Evolutionary conservation across 2,329 filamentous ascomycete species (phyloP).

Genomic region (Eutypella sp.): DNA sequence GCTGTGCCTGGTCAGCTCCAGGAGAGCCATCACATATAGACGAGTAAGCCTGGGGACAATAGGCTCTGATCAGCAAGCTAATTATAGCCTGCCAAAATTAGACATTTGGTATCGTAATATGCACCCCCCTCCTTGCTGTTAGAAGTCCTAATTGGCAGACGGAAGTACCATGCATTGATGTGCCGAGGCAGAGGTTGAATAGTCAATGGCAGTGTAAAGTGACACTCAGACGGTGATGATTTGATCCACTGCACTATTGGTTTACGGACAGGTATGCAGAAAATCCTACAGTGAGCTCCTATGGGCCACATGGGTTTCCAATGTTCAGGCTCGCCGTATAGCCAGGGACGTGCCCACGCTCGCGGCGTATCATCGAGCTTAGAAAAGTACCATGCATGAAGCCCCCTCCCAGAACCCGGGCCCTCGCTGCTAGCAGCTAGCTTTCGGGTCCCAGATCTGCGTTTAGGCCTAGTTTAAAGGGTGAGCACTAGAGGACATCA

Average conservation of each 20-base stretch:
- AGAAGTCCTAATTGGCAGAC: neutral
- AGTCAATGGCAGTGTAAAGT: neutral
- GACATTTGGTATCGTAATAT: neutral
- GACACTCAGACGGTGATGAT: neutral
- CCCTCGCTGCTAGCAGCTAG: too few species aligned
- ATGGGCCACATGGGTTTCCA: neutral
- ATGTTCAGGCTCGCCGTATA: neutral
- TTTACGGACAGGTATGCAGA: neutral
- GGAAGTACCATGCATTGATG: neutral
- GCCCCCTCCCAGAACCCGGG: too few species aligned
- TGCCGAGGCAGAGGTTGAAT: neutral
- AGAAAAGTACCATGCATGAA: neutral
- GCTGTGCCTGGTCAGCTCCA: neutral
- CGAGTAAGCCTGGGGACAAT: neutral
- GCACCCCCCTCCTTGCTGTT: neutral
- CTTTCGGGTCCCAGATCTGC: too few species aligned
- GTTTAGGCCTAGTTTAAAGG: too few species aligned
- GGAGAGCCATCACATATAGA: neutral
- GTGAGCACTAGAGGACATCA: too few species aligned
- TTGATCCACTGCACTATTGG: neutral
- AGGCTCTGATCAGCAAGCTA: neutral
- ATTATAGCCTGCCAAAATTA: neutral
- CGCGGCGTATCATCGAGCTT: neutral
- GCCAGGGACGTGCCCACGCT: neutral
- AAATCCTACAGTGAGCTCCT: neutral